A percentile compares a stretch with the other conserved stretches of the same genome.
Conservation (phyloP, 1,284 basidiomycete genomes). For the Phylloporus gajari region DNA sequence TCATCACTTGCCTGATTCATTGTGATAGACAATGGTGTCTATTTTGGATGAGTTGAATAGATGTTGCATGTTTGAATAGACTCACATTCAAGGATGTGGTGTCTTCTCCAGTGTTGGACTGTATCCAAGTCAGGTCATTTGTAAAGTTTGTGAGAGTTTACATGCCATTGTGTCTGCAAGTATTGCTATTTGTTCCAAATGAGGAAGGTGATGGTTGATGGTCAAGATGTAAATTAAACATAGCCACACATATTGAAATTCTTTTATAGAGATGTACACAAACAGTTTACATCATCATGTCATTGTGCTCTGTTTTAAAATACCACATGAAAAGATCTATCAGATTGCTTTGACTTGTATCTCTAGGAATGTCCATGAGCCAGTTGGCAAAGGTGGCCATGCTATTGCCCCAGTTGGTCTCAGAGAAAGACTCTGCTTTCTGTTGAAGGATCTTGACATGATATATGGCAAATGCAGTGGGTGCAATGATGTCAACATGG, state of each 20-base stretch:
- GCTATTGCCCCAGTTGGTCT: background rate
- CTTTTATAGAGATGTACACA: background rate
- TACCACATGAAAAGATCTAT: constrained; percentile 6
- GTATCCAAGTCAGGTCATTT: background rate
- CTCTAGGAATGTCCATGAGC: background rate
- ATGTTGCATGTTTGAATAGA: no score
- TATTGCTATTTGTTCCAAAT: background rate
- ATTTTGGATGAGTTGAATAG: no score
- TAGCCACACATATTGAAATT: background rate
- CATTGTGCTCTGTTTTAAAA: no score
- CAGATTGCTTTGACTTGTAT: background rate
- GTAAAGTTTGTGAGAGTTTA: no score
- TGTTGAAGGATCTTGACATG: background rate
- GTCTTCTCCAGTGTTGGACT: no score
- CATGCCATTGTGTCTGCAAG: background rate
- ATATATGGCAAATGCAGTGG: constrained; percentile 1
- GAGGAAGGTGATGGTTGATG: background rate
- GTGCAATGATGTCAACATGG: background rate
- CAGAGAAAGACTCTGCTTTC: background rate
- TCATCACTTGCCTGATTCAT: no score
- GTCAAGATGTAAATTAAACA: background rate
- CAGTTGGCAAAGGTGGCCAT: background rate
- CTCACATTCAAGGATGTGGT: no score
- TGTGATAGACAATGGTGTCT: no score
- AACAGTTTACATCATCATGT: no score